Percentiles rank a stretch among this genome's conserved stretches.
Evolutionary conservation across 2,329 filamentous ascomycete genomes (phyloP).

Genomic region (Trichoderma sp.): DNA sequence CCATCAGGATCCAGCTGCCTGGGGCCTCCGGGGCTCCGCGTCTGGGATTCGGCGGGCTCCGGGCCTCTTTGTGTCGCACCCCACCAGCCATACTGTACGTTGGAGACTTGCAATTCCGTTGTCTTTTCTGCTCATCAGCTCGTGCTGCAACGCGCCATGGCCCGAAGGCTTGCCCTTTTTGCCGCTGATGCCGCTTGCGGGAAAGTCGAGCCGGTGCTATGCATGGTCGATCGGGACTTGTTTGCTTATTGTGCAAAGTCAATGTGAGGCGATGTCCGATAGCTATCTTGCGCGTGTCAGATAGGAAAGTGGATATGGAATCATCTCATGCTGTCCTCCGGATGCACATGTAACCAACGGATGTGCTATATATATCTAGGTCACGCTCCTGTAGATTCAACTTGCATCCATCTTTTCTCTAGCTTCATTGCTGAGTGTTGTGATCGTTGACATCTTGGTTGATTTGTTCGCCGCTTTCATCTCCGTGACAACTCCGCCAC

Average conservation of each 20-base stretch:
- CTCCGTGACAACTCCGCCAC: neutral
- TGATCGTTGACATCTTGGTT: neutral
- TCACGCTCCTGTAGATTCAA: neutral
- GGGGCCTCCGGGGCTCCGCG: conserved; percentile 19
- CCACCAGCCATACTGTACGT: neutral
- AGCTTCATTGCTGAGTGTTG: neutral
- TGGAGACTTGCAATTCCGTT: neutral
- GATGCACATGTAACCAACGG: neutral
- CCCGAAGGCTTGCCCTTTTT: neutral
- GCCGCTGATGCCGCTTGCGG: conserved; percentile 16
- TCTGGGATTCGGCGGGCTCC: conserved; percentile 32
- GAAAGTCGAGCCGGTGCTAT: neutral
- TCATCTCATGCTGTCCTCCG: neutral
- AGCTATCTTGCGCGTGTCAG: neutral
- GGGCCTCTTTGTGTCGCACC: conserved; percentile 14
- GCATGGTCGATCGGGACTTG: neutral
- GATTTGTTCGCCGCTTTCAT: neutral
- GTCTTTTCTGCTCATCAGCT: neutral
- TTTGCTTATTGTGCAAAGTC: neutral
- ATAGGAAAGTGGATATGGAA: neutral
- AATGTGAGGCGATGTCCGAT: conserved; percentile 13
- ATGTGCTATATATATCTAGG: neutral
- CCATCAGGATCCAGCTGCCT: neutral
- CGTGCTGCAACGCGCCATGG: neutral
- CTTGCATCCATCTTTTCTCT: neutral